Conservation (phyloP, 345 rosid genomes). For the Citrus sinensis region DNA sequence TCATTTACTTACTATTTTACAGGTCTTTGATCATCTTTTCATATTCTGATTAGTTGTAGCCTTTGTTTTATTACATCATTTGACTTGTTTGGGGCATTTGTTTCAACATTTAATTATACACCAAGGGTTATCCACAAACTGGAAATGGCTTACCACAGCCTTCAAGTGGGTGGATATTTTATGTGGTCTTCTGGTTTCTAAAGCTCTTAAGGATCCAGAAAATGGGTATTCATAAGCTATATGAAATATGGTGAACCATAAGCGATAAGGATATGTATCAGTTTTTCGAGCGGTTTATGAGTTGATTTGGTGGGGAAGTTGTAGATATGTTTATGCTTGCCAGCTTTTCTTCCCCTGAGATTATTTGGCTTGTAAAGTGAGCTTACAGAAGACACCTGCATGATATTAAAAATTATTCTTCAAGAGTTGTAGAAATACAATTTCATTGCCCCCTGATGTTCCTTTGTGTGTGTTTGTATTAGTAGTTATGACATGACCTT, state of each 20-base stretch:
- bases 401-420: neutral
- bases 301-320: neutral
- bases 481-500: too few relatives aligned
- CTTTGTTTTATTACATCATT: neutral
- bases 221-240: neutral
- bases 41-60: neutral
- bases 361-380: neutral
- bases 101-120: neutral
- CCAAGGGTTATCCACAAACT: neutral
- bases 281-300: neutral
- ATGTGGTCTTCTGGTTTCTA: neutral
- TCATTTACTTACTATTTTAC: neutral
- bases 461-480: neutral
- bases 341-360: neutral
- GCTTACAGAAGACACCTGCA: neutral
- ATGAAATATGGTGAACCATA: neutral
- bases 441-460: neutral
- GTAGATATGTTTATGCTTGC: neutral
- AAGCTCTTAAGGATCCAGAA: neutral
- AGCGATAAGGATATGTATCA: neutral
- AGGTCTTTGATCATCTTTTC: neutral
- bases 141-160: neutral
- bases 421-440: neutral
- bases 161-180: too few relatives aligned
- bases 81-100: neutral